phyloP scores from a whole-genome alignment of 257 asterid genomes.

The Primulina eburnea region DNA sequence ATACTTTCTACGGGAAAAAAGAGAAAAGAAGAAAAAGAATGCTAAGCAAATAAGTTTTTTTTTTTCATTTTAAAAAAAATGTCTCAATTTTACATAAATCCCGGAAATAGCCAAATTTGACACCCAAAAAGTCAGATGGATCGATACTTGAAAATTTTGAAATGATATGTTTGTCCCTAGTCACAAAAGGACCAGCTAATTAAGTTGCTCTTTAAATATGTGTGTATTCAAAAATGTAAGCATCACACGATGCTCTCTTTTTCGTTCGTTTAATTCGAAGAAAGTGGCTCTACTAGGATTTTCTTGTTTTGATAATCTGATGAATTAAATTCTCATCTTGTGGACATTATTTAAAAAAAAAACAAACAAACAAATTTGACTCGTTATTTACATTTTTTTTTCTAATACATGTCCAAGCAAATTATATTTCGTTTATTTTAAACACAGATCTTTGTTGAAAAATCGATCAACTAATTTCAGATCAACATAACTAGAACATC shows the following conservation, averaged over 20 bases:
- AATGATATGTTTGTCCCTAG: neutral
- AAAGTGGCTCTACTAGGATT: neutral
- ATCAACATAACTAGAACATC: neutral
- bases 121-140: conserved; percentile 24
- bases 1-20: too few relatives aligned
- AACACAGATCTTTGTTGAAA: neutral
- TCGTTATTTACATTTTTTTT: neutral
- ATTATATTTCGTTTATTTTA: too few relatives aligned
- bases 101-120: conserved; percentile 25
- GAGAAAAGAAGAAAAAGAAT: too few relatives aligned
- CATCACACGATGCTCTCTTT: neutral
- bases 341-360: neutral
- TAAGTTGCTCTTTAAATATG: conserved; percentile 17
- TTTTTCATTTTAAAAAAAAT: too few relatives aligned
- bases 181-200: conserved; percentile 20
- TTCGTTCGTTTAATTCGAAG: conserved; percentile 8
- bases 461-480: neutral
- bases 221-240: neutral
- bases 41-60: neutral
- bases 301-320: neutral
- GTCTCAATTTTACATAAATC: conserved; percentile 1
- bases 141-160: conserved; percentile 1
- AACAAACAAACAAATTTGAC: neutral
- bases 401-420: too few relatives aligned
- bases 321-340: conserved; percentile 10